Evolutionary conservation across 1,284 basidiomycete species (phyloP), one percentile per base, ranked within the genome.

Genomic region (Stygiomarasmius scandens): DNA sequence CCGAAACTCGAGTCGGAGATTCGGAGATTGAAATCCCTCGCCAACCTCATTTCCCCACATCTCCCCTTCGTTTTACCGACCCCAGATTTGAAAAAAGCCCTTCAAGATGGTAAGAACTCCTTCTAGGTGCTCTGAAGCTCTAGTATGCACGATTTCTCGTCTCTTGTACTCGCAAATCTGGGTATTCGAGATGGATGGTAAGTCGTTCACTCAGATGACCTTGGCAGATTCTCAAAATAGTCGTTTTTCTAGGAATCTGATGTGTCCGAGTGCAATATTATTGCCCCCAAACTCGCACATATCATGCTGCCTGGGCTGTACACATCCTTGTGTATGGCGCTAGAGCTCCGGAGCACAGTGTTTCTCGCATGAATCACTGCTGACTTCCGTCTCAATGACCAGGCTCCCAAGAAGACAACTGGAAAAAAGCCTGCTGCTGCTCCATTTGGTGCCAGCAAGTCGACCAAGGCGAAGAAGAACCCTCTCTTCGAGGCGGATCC

Each of bases 401-500:
- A 92, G 90, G 84, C 87, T 32, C 29, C 73, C 50, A 52, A 41
- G 16, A 12, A 14, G 50, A 78, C 70, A 89, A 87, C 85, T 67
- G 84, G 85, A 77, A 92, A 89, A 80, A 92, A 90, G 79, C 87
- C 87, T 63, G 90, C 90, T 61, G 81, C 87, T 60, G 87, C 89
- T 27, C 89, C 90, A 34, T 87, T 83, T 66, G n/a, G 29, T 6
- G 87, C 87, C 65, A 85, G 80, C 79, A 93, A 93, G 79, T 69
- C 82, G 59, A 72, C 82, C 66, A 93, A 95, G 81, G 73, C 82
- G 56, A 84, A 87, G 72, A 95, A 96, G 83, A 98, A 98, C 85
- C 95, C 96, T 71, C 89, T 98, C 70, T 97, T 98, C 75, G 95
- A 98, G 84, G 78, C 94, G 64, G 82, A 76, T 64, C 86, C 94